phyloP scores from a whole-genome alignment of 768 basidiomycete species.

The Lentinula raphanica region DNA sequence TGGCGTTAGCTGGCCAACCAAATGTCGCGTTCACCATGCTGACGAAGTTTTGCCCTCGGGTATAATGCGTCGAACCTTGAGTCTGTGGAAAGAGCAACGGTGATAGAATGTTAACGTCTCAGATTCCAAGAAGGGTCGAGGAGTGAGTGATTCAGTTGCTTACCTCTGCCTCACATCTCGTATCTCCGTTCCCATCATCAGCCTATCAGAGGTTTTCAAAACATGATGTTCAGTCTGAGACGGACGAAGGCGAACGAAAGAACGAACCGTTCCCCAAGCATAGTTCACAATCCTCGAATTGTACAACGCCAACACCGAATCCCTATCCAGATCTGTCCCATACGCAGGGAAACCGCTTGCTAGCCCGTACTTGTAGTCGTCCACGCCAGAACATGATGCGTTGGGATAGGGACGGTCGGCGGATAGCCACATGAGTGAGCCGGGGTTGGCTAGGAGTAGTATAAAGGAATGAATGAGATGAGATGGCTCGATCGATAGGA shows the following conservation, averaged over 20 bases:
- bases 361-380: slow-evolving; percentile 7
- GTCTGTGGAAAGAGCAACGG: background rate
- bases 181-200: slow-evolving; percentile 6
- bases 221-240: background rate
- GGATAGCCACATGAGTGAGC: slow-evolving; percentile 9
- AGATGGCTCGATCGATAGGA: no score
- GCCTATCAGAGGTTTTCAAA: slow-evolving; percentile 2
- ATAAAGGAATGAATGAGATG: no score
- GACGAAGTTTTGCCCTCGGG: slow-evolving; percentile 4
- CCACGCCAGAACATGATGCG: background rate
- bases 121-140: no score
- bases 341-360: background rate
- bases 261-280: slow-evolving; percentile 7
- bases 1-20: slow-evolving; percentile 5
- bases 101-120: background rate
- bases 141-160: no score
- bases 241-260: background rate
- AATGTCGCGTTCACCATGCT: background rate
- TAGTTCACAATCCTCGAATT: slow-evolving; percentile 4
- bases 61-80: slow-evolving; percentile 6
- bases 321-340: background rate
- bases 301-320: background rate
- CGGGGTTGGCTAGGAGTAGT: slow-evolving; percentile 10
- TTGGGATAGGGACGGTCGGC: slow-evolving; percentile 5
- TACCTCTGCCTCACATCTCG: slow-evolving; percentile 8